These are phyloP conservation scores for Erodium chrysanthum DNA, from an alignment of 441 rosid species.

Conservation along the genomic window DNA sequence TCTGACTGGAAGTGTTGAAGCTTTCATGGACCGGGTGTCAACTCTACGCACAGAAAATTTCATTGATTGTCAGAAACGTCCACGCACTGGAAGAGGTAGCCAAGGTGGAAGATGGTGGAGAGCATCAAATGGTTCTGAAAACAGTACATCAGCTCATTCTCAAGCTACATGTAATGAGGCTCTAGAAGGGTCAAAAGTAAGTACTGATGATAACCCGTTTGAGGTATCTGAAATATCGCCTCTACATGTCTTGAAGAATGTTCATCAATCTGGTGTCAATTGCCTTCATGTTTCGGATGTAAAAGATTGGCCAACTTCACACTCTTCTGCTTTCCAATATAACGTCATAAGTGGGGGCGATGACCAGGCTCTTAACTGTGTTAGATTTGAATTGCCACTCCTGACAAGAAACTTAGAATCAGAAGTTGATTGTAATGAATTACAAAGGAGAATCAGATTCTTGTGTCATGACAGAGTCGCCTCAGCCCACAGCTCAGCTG, in stretches of 20 bases:
- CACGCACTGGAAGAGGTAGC: slow-evolving; percentile 93
- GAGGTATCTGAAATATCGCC: slow-evolving; percentile 53
- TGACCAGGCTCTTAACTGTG: slow-evolving; percentile 77
- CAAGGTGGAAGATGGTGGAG: slow-evolving; percentile 92
- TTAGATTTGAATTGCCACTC: slow-evolving; percentile 32
- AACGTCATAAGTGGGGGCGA: slow-evolving; percentile 77
- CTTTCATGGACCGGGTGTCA: slow-evolving; percentile 53
- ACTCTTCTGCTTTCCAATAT: slow-evolving; percentile 29
- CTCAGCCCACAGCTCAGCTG: slow-evolving; percentile 82
- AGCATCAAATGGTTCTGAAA: slow-evolving; percentile 23
- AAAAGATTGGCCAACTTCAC: slow-evolving; percentile 25
- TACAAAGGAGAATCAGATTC: slow-evolving; percentile 34
- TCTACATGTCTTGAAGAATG: slow-evolving; percentile 35
- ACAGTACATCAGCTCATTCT: slow-evolving; percentile 17
- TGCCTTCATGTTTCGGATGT: slow-evolving; percentile 60
- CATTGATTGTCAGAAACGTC: slow-evolving; percentile 59
- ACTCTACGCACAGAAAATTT: slow-evolving; percentile 42
- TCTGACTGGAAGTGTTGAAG: slow-evolving; percentile 52
- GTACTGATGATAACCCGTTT: slow-evolving; percentile 26
- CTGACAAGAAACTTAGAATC: slow-evolving; percentile 19
- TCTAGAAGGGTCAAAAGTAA: slow-evolving; percentile 23
- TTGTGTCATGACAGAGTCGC: slow-evolving; percentile 33
- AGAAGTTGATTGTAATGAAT: slow-evolving; percentile 2
- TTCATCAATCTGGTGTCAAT: slow-evolving; percentile 87
- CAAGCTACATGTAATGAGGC: slow-evolving; percentile 19